Evolutionary conservation across 345 rosid species (phyloP).

Genomic region (Mangifera indica): DNA sequence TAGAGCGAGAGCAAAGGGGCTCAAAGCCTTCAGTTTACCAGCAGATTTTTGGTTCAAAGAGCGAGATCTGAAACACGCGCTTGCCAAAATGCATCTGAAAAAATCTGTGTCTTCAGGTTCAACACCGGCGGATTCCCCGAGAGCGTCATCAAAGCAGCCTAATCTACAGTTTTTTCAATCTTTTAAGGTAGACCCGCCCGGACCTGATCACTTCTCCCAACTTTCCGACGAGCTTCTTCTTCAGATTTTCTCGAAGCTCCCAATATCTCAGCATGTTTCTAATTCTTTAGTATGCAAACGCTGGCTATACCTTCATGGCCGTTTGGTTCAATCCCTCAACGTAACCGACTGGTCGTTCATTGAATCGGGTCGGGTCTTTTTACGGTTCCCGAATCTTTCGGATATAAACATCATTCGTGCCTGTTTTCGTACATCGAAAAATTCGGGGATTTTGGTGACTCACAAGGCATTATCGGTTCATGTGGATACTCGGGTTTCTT

Average conservation of each 20-base stretch:
- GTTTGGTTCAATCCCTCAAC: conserved; percentile 44
- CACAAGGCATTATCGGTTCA: conserved; percentile 31
- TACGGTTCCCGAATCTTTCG: conserved; percentile 49
- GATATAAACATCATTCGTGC: conserved; percentile 38
- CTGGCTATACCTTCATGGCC: conserved; percentile 55
- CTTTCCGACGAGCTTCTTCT: conserved; percentile 55
- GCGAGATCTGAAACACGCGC: conserved; percentile 22
- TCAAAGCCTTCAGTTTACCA: conserved; percentile 24
- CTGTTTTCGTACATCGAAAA: conserved; percentile 33
- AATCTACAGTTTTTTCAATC: conserved; percentile 8
- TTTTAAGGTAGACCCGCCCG: conserved; percentile 6
- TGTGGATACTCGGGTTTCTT: conserved; percentile 19
- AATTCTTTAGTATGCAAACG: conserved; percentile 59
- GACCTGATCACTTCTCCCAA: conserved; percentile 36
- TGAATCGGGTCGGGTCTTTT: conserved; percentile 47
- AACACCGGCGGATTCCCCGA: conserved; percentile 15
- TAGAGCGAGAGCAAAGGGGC: not conserved
- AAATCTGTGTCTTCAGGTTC: conserved; percentile 2
- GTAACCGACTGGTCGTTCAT: conserved; percentile 53
- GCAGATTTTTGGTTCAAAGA: conserved; percentile 23
- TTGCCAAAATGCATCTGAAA: conserved; percentile 29
- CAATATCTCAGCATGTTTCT: conserved; percentile 33
- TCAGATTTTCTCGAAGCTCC: conserved; percentile 44
- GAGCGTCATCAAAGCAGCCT: conserved; percentile 23
- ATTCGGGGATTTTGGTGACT: conserved; percentile 38